phyloP scores from a whole-genome alignment of 1,284 basidiomycete species.

The Exobasidium rhododendri region DNA sequence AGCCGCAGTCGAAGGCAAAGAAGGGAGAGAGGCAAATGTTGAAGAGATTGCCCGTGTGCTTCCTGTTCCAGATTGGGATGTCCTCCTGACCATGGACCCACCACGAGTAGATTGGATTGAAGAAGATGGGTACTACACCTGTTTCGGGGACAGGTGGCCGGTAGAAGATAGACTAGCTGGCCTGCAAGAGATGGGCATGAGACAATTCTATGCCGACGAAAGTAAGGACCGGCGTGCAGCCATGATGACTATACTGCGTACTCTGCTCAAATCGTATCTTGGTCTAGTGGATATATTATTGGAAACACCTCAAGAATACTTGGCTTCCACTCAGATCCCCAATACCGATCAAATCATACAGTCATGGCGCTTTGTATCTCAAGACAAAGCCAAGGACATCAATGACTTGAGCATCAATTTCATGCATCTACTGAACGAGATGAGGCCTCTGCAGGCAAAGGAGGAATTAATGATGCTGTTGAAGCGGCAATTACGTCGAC shows the following conservation, averaged over 20 bases:
- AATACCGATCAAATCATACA: neutral
- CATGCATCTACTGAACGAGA: slow-evolving; percentile 48
- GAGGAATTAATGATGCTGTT: slow-evolving; percentile 40
- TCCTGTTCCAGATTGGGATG: slow-evolving; percentile 29
- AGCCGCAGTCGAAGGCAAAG: neutral
- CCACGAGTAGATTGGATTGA: slow-evolving; percentile 51
- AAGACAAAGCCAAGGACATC: slow-evolving; percentile 43
- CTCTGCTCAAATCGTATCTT: slow-evolving; percentile 49
- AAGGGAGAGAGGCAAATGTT: neutral
- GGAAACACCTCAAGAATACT: slow-evolving; percentile 42
- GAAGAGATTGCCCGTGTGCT: neutral
- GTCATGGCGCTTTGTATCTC: slow-evolving; percentile 19
- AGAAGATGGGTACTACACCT: slow-evolving; percentile 47
- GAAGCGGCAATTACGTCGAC: slow-evolving; percentile 36
- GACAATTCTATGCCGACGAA: slow-evolving; percentile 16
- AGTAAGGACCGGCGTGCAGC: slow-evolving; percentile 21
- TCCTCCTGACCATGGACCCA: slow-evolving; percentile 30
- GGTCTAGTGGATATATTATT: slow-evolving; percentile 37
- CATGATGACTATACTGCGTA: slow-evolving; percentile 51
- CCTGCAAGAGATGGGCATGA: slow-evolving; percentile 2
- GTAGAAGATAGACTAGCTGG: slow-evolving; percentile 7
- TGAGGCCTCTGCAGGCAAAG: slow-evolving; percentile 44
- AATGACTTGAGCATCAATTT: slow-evolving; percentile 50
- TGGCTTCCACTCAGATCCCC: slow-evolving; percentile 17
- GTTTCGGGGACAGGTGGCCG: slow-evolving; percentile 50